Evolutionary conservation across 805 yeast species (phyloP), one percentile per base, ranked within the genome.

Genomic region (Kazachstania taianensis): DNA sequence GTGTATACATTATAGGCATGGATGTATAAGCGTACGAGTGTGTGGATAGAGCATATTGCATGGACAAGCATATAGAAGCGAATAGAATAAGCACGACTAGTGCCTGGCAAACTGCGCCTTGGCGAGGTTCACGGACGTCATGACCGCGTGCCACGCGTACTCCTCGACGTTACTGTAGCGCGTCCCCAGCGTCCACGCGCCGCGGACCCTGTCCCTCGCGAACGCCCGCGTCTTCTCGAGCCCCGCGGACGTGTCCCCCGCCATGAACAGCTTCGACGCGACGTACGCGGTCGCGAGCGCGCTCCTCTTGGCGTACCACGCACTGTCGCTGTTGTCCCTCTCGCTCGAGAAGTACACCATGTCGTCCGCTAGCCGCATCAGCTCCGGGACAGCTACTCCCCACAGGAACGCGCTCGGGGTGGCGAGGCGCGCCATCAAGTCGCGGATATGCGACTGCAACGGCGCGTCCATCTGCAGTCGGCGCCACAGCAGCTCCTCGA

Each of bases 241-340:
- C 20, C 61, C 69, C 2, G 53, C 49, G 15, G 89, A 76, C 16
- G 63, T 65, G 56, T 89, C 96, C 46, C 72, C 78, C 30, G 83
- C 63, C 92, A 80, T 81, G 62, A 73, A 84, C 42, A 84, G 61
- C 56, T 89, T 96, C 27, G 81, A 63, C 26, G 79, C 72, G 2
- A 81, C 81, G 55, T 82, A 84, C 2, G 81, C 70, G 2, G 81
- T 67, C 17, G 82, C 70, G 12, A 89, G 53, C 7, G 81, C 70
- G 12, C 80, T 62, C 44, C 98, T 67, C 52, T 86, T 82, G n/a
- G 94, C 66, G 57, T 89, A 89, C 98, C 98, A 89, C 3, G 84
- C 80, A 54, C 81, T 78, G 56, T 85, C 95, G 14, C 62, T 46
- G 32, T 51, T 50, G 44, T 76, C 76, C 15, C 92, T 72, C 53